Evolutionary conservation across 2,329 filamentous ascomycete species (phyloP).

Genomic region (Penicillium concentricum): DNA sequence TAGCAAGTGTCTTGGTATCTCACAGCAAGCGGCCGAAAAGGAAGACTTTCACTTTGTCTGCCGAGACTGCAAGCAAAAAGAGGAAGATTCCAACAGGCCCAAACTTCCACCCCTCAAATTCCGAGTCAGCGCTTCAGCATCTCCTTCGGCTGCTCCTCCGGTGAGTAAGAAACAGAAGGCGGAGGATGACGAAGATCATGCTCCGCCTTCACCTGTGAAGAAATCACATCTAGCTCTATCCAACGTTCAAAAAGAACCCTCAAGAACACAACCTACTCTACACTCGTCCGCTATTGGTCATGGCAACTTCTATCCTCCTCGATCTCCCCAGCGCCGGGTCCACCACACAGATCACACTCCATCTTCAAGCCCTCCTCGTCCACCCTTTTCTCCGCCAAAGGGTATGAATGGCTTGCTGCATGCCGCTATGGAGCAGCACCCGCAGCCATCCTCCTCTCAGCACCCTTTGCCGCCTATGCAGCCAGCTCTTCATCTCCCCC

Average conservation of each 20-base stretch:
- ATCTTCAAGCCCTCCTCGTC: constrained; percentile 29
- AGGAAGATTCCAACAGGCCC: constrained; percentile 60
- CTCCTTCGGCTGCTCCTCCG: constrained; percentile 37
- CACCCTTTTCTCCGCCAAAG: constrained; percentile 36
- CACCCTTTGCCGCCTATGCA: constrained; percentile 27
- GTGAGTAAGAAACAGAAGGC: constrained; percentile 23
- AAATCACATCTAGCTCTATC: constrained; percentile 19
- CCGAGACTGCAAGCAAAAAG: constrained; percentile 68
- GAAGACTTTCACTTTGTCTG: constrained; percentile 89
- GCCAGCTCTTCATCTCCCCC: constrained; percentile 31
- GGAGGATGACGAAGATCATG: constrained; percentile 13
- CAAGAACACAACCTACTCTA: constrained; percentile 19
- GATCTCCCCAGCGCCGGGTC: constrained; percentile 33
- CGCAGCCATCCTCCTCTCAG: constrained; percentile 20
- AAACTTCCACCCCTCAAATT: constrained; percentile 64
- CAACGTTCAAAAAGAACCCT: constrained; percentile 22
- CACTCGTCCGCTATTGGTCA: constrained; percentile 9
- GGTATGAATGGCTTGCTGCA: constrained; percentile 30
- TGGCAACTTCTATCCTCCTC: constrained; percentile 18
- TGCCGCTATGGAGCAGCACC: constrained; percentile 22
- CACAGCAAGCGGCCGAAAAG: constrained; percentile 73
- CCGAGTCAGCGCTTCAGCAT: constrained; percentile 52
- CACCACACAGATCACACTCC: constrained; percentile 20
- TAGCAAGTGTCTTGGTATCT: constrained; percentile 83
- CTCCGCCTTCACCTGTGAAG: constrained; percentile 28